Conservation (phyloP, 805 yeast genomes). For the Lipomyces yamadae region DNA sequence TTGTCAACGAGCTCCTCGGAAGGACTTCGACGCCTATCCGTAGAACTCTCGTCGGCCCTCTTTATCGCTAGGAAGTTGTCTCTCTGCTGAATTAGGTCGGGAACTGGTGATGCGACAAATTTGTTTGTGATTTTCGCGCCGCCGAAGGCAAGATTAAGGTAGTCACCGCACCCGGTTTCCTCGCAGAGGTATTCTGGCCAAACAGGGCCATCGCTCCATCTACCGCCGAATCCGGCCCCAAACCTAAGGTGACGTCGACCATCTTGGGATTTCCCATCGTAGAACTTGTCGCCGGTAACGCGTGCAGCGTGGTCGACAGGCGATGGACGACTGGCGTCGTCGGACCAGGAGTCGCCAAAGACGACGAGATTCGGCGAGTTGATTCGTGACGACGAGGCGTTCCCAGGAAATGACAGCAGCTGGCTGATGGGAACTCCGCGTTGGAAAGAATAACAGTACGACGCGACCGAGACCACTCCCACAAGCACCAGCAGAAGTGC, state of each 20-base stretch:
- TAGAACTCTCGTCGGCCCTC: neutral
- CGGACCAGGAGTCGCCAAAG: conserved; percentile 38
- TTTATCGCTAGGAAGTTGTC: conserved; percentile 13
- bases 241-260: conserved; percentile 20
- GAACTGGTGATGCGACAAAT: conserved; percentile 30
- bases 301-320: conserved; percentile 6
- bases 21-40: neutral
- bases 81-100: conserved; percentile 26
- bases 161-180: conserved; percentile 12
- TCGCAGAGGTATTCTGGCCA: conserved; percentile 35
- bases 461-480: conserved; percentile 9
- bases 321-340: conserved; percentile 28
- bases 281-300: neutral
- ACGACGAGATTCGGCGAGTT: conserved; percentile 16
- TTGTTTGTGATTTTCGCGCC: conserved; percentile 35
- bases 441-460: conserved; percentile 5
- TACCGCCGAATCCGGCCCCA: conserved; percentile 30
- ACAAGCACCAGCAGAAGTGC: neutral
- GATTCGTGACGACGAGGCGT: neutral
- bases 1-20: conserved; percentile 9
- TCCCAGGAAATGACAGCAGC: neutral
- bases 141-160: conserved; percentile 33
- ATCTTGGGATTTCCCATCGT: neutral
- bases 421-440: neutral
- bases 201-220: conserved; percentile 35